Evolutionary conservation across 2,329 filamentous ascomycete species (phyloP), one percentile per base, ranked within the genome.

Genomic region (Aspergillus tubingensis): DNA sequence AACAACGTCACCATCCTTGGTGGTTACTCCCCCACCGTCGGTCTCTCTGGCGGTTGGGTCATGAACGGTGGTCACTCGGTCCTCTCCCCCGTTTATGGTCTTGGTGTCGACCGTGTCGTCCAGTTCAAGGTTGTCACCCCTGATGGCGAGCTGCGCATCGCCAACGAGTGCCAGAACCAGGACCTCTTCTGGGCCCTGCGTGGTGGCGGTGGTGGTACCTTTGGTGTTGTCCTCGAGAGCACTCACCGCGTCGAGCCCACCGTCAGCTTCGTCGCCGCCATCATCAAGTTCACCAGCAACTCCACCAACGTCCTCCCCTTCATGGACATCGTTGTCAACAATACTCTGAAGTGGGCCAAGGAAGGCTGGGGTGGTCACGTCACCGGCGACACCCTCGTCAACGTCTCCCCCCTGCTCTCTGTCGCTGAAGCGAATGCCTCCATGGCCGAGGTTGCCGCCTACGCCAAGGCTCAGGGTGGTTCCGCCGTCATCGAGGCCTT

Each of bases 51-150:
- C 4, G 73, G 72, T 8, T 74, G 63, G 62, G 44, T 72, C 2
- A 70, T 67, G 23, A 68, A 64, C 3, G 72, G 70, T 8, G 72
- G 72, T 2, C 72, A 74, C 49, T 68, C 67, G 19, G 63, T 72
- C 6, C 60, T 75, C 8, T 67, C 68, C 2, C 69, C 68, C 0
- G 67, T 67, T 5, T 70, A 68, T 50, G 71, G 72, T 2, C 60
- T 74, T 5, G 72, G 65, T 15, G 65, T 61, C 8, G 71, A 74
- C 54, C 70, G 70, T 1, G 71, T 73, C 8, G 60, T 68, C 11
- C 59, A 74, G 55, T 71, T 69, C 59, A 69, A 68, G 59, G 51
- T 74, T 2, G 69, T 74, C 41, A 67, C 61, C 7, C 67, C 64
- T 4, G 61, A 65, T 21, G 63, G 64, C 13, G 32, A 60, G 11